These are phyloP conservation scores for Pseudocercospora eumusae DNA, from an alignment of 2,329 filamentous ascomycete genomes.

Conservation along the genomic window DNA sequence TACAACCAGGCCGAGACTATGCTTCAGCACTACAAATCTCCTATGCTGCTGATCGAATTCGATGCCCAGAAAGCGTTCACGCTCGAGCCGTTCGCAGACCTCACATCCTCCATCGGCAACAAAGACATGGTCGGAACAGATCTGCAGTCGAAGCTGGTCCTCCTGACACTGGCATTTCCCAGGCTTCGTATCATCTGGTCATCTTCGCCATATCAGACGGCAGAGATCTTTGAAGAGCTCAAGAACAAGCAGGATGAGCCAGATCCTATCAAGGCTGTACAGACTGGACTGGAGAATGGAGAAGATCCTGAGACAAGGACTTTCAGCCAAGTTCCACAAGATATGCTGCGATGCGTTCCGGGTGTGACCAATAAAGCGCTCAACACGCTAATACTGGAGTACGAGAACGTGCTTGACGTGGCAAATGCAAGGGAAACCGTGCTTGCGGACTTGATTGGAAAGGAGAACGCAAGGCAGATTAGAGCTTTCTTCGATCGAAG, in stretches of 20 bases:
- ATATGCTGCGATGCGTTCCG: constrained; percentile 83
- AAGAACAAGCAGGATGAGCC: constrained; percentile 90
- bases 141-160: constrained; percentile 85
- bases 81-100: constrained; percentile 62
- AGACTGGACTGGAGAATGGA: constrained; percentile 71
- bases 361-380: constrained; percentile 81
- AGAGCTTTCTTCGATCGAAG: constrained; percentile 74
- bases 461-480: constrained; percentile 74
- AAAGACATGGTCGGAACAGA: constrained; percentile 66
- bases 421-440: constrained; percentile 81
- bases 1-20: constrained; percentile 92
- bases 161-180: constrained; percentile 90
- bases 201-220: constrained; percentile 88
- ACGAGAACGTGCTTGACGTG: constrained; percentile 76
- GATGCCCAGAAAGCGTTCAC: constrained; percentile 97
- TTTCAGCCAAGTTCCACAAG: constrained; percentile 83
- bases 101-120: constrained; percentile 63
- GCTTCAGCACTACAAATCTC: constrained; percentile 85
- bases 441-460: constrained; percentile 73
- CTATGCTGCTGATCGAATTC: constrained; percentile 95
- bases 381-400: constrained; percentile 68
- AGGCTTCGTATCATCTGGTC: constrained; percentile 91
- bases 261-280: constrained; percentile 83
- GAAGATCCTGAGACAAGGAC: constrained; percentile 59
- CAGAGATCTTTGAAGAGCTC: constrained; percentile 91